Evolutionary conservation across 352 stramenopile genomes (phyloP).

Genomic region (Pelagophyceae sp.): DNA sequence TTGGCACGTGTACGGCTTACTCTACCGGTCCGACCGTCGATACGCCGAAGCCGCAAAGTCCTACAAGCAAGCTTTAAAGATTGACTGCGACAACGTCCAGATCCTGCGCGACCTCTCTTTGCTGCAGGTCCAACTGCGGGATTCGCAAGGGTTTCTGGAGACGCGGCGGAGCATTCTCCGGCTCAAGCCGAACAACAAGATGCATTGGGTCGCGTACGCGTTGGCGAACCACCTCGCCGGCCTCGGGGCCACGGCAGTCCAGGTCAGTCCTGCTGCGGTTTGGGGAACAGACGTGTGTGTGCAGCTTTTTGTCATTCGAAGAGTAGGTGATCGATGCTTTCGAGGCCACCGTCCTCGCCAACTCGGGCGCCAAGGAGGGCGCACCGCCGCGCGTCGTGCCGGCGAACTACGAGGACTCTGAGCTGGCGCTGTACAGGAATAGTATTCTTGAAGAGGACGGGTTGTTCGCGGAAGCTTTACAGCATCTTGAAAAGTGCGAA

Average conservation of each 20-base stretch:
- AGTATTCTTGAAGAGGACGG: conserved; percentile 77
- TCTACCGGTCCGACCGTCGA: conserved; percentile 90
- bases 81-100: conserved; percentile 91
- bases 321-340: conserved; percentile 97
- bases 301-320: too few relatives aligned
- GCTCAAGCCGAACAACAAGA: conserved; percentile 80
- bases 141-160: conserved; percentile 78
- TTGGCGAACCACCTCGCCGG: conserved; percentile 85
- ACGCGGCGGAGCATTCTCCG: conserved; percentile 82
- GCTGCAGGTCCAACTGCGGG: conserved; percentile 81
- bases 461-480: conserved; percentile 63
- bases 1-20: conserved; percentile 95
- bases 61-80: conserved; percentile 90
- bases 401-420: conserved; percentile 80
- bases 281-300: too few relatives aligned
- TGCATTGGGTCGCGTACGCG: conserved; percentile 92
- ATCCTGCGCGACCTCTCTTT: conserved; percentile 91
- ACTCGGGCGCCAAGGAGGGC: conserved; percentile 37
- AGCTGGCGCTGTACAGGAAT: conserved; percentile 93
- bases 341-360: conserved; percentile 67
- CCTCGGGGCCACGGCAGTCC: conserved; percentile 79
- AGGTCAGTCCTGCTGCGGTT: too few relatives aligned
- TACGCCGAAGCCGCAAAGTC: conserved; percentile 96
- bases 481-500: conserved; percentile 70
- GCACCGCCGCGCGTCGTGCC: not conserved